Percentiles rank a stretch among this genome's conserved stretches.
Conservation (phyloP, 1,284 basidiomycete genomes). For the Cutaneotrichosporon cyanovorans region DNA sequence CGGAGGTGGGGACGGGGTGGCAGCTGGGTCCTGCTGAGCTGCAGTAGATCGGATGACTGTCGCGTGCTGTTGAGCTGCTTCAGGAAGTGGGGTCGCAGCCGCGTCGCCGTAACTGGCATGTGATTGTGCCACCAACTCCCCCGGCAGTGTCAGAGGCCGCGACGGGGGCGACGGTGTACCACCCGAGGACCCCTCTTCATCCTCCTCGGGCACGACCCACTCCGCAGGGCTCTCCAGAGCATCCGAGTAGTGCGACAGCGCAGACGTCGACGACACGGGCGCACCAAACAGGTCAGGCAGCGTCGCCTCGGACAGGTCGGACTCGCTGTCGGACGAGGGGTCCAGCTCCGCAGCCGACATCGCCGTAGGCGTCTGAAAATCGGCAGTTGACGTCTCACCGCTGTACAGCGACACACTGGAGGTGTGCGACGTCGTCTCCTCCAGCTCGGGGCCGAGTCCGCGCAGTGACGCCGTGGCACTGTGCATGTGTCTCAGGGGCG, state of each 20-base stretch:
- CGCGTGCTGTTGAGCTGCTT: no score
- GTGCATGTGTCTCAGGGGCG: no score
- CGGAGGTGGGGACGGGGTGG: no score
- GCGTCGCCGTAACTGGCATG: no score
- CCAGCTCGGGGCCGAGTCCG: not conserved
- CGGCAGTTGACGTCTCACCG: not conserved
- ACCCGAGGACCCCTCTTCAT: not conserved
- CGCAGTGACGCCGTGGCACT: no score
- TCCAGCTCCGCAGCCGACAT: not conserved
- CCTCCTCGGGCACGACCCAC: conserved; percentile 1
- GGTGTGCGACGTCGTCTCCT: not conserved
- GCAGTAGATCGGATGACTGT: no score
- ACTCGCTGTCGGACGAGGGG: not conserved
- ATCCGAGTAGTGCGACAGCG: conserved; percentile 10
- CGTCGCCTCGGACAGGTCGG: conserved; percentile 13
- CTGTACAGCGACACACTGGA: conserved; percentile 10
- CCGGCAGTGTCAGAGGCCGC: no score
- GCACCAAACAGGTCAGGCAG: conserved; percentile 7
- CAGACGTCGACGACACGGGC: conserved; percentile 9
- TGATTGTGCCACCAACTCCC: no score
- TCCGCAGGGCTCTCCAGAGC: conserved; percentile 2
- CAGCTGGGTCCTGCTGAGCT: no score
- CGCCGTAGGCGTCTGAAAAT: not conserved
- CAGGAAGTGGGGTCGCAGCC: no score
- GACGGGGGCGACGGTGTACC: no score